phyloP scores from a whole-genome alignment of 1,284 basidiomycete genomes.

The Cystobasidium slooffiae region DNA sequence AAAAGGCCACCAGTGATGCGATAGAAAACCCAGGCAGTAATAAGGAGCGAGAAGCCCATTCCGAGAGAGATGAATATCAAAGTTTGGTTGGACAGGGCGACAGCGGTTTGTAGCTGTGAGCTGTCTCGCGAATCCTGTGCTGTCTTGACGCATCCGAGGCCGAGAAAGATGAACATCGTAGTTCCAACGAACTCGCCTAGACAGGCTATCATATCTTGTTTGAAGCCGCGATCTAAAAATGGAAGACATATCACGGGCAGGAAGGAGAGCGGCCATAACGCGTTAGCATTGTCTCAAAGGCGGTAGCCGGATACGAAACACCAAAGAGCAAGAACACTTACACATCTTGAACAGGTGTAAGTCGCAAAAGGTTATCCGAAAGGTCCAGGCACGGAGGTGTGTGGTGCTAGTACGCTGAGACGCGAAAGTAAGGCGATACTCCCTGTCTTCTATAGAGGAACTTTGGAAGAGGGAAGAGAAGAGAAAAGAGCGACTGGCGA shows the following conservation, averaged over 20 bases:
- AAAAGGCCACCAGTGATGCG: slow-evolving; percentile 57
- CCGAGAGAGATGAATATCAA: slow-evolving; percentile 66
- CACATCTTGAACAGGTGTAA: too few species aligned
- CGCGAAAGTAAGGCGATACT: too few species aligned
- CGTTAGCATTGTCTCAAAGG: too few species aligned
- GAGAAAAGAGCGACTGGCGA: too few species aligned
- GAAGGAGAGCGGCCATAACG: neutral
- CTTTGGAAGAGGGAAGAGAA: too few species aligned
- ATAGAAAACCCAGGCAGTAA: slow-evolving; percentile 69
- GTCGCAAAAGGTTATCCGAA: too few species aligned
- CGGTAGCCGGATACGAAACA: too few species aligned
- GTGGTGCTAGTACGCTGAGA: too few species aligned
- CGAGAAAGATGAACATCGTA: slow-evolving; percentile 41
- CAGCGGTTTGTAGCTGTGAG: slow-evolving; percentile 47
- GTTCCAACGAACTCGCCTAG: slow-evolving; percentile 50
- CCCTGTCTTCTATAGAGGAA: too few species aligned
- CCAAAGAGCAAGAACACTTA: too few species aligned
- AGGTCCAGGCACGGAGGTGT: too few species aligned
- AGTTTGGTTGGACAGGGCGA: slow-evolving; percentile 50
- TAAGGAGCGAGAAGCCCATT: slow-evolving; percentile 70
- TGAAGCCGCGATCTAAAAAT: slow-evolving; percentile 33
- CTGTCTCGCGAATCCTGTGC: slow-evolving; percentile 36
- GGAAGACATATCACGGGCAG: neutral
- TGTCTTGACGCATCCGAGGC: slow-evolving; percentile 44
- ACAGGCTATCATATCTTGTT: slow-evolving; percentile 42